Percentiles rank a stretch among this genome's conserved stretches.
Conservation (phyloP, 495 filamentous ascomycete species). For the Pseudotulostoma volvatum region DNA sequence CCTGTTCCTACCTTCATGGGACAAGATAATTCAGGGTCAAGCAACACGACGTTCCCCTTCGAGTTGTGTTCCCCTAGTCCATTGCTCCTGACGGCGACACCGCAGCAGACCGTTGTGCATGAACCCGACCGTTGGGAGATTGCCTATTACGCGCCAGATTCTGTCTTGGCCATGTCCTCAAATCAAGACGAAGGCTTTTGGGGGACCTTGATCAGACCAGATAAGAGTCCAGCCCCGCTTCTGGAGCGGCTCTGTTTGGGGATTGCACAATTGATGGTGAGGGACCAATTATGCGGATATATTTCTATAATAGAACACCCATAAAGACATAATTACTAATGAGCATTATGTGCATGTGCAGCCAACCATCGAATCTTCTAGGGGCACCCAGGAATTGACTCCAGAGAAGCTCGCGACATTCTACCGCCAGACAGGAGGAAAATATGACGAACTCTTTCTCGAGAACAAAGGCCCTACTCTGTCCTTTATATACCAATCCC, state of each 20-base stretch:
- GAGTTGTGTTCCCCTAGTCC: too few relatives aligned
- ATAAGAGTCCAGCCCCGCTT: constrained; percentile 59
- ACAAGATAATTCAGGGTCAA: too few relatives aligned
- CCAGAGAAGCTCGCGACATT: constrained; percentile 75
- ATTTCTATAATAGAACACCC: not conserved
- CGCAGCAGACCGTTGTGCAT: too few relatives aligned
- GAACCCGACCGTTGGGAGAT: too few relatives aligned
- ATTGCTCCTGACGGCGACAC: too few relatives aligned
- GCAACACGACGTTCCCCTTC: too few relatives aligned
- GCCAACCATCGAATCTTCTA: constrained; percentile 41
- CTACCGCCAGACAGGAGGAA: constrained; percentile 75
- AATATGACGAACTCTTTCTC: constrained; percentile 79
- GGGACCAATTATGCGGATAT: constrained; percentile 16
- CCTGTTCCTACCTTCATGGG: too few relatives aligned
- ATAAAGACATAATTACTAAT: constrained; percentile 2
- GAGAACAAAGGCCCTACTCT: constrained; percentile 56
- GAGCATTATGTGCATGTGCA: constrained; percentile 24
- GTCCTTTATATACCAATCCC: constrained; percentile 79
- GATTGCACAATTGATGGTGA: constrained; percentile 68
- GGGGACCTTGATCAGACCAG: constrained; percentile 66
- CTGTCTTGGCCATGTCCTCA: constrained; percentile 18
- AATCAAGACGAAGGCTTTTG: constrained; percentile 36
- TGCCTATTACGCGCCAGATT: constrained; percentile 7
- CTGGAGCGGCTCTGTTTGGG: constrained; percentile 65
- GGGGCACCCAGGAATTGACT: constrained; percentile 44